phyloP scores from a whole-genome alignment of 148 eudicot genomes.

The Silene latifolia region DNA sequence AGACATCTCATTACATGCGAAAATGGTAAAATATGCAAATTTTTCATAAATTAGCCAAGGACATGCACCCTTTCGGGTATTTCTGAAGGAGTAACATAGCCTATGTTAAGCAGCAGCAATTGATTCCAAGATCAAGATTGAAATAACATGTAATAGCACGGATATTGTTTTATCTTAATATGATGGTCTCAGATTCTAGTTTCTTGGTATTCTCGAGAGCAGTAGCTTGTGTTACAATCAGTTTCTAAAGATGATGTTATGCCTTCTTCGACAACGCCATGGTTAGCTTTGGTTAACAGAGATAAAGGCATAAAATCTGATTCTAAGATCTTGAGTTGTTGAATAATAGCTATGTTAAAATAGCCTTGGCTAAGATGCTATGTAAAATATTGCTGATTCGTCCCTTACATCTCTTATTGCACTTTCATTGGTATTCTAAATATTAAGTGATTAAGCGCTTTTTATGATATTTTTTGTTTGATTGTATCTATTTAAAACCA shows the following conservation, averaged over 20 bases:
- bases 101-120: not conserved
- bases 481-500: not conserved
- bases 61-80: no score
- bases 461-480: not conserved
- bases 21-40: no score
- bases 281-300: not conserved
- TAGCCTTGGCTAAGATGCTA: not conserved
- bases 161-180: not conserved
- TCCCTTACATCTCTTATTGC: not conserved
- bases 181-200: not conserved
- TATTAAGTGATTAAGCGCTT: not conserved
- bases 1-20: no score
- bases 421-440: not conserved
- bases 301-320: not conserved
- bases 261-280: not conserved
- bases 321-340: not conserved
- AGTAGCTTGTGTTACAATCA: not conserved
- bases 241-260: not conserved
- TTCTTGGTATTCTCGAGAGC: slow-evolving; percentile 2
- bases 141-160: not conserved
- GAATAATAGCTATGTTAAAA: not conserved
- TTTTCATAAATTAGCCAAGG: no score
- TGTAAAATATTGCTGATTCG: not conserved
- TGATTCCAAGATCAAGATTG: not conserved
- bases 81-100: no score